A percentile compares a stretch with the other conserved stretches of the same genome.
Conservation (phyloP, 177 flowering plant genomes). For the Telopea speciosissima region DNA sequence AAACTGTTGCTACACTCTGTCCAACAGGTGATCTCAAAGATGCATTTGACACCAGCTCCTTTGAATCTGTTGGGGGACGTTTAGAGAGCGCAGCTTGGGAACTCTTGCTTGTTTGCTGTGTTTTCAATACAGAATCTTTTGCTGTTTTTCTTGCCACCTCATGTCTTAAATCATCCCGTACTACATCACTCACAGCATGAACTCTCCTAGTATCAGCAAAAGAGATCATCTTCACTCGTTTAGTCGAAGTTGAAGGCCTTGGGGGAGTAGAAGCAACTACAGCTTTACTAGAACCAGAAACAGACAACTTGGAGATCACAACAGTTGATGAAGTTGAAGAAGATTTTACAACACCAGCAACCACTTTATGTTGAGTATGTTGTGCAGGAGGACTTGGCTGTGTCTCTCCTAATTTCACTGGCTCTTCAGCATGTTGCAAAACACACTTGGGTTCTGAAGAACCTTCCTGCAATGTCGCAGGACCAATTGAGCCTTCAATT, state of each 20-base stretch:
- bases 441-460: constrained; percentile 33
- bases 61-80: constrained; percentile 36
- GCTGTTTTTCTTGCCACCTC: constrained; percentile 26
- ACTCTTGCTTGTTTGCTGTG: constrained; percentile 32
- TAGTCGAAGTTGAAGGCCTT: constrained; percentile 22
- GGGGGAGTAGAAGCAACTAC: constrained; percentile 12
- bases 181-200: constrained; percentile 17
- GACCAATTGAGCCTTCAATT: constrained; percentile 23
- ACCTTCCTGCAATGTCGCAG: constrained; percentile 20
- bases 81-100: constrained; percentile 35
- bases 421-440: constrained; percentile 29
- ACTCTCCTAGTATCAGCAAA: constrained; percentile 36
- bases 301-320: constrained; percentile 28
- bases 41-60: constrained; percentile 38
- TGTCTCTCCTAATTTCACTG: constrained; percentile 21
- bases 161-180: constrained; percentile 32
- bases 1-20: constrained; percentile 20
- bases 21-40: constrained; percentile 42
- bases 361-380: constrained; percentile 36
- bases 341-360: constrained; percentile 37
- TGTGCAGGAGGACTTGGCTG: constrained; percentile 12
- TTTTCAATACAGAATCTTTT: constrained; percentile 37
- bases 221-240: constrained; percentile 25
- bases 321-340: constrained; percentile 30
- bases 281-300: constrained; percentile 28